These are phyloP conservation scores for Teunomyces atbi DNA, from an alignment of 805 yeast genomes.

Conservation along the genomic window DNA sequence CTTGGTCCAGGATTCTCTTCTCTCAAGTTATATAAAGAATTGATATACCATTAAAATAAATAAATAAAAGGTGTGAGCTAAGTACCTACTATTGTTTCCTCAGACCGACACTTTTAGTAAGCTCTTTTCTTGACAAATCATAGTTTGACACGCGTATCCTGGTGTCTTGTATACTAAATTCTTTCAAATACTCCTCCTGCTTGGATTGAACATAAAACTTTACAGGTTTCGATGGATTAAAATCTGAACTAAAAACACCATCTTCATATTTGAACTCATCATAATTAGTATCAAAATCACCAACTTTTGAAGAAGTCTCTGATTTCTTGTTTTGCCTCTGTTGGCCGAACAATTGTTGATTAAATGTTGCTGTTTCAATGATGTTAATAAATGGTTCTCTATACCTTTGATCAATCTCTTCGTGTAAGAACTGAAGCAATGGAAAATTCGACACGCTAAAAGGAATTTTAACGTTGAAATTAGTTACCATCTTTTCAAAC, in stretches of 20 bases:
- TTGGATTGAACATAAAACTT: constrained; percentile 7
- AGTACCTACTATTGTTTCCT: not conserved
- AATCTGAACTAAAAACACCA: constrained; percentile 30
- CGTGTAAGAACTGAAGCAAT: constrained; percentile 11
- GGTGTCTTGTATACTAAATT: not conserved
- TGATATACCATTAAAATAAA: no score
- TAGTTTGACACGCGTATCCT: not conserved
- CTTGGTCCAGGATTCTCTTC: no score
- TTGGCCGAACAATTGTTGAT: constrained; percentile 1
- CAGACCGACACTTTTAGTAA: constrained; percentile 2
- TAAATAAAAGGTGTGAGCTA: no score
- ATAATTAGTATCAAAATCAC: constrained; percentile 3
- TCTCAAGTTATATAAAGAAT: no score
- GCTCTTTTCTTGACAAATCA: constrained; percentile 5
- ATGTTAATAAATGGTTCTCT: constrained; percentile 2
- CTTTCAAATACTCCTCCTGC: constrained; percentile 10
- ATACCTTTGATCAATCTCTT: constrained; percentile 2
- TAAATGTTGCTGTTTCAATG: not conserved
- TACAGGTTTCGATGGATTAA: constrained; percentile 19
- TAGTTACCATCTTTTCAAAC: constrained; percentile 17
- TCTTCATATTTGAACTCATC: constrained; percentile 17
- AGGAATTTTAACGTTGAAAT: constrained; percentile 11
- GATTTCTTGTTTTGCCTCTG: constrained; percentile 2
- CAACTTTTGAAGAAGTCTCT: constrained; percentile 13
- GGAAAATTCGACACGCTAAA: constrained; percentile 20